A percentile compares a stretch with the other conserved stretches of the same genome.
phyloP scores from a whole-genome alignment of 768 basidiomycete species.

The Suillus sp. region DNA sequence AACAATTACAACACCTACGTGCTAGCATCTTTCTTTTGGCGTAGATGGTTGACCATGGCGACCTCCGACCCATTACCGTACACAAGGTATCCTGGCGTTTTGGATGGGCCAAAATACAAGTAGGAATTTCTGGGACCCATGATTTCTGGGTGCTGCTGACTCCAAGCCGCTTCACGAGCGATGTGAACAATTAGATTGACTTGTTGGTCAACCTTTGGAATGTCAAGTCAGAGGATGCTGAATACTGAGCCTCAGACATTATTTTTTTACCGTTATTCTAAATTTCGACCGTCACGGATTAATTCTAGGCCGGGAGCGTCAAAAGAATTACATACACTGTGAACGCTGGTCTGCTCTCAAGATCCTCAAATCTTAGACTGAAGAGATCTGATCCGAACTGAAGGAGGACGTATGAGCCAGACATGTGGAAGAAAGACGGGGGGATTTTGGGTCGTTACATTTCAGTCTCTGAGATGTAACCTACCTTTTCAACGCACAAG shows the following conservation, averaged over 20 bases:
- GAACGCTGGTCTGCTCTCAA: slow-evolving; percentile 65
- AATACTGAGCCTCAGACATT: neutral
- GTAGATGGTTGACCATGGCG: slow-evolving; percentile 58
- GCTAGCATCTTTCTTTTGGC: slow-evolving; percentile 62
- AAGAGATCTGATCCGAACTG: slow-evolving; percentile 70
- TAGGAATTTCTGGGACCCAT: slow-evolving; percentile 82
- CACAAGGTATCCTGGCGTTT: slow-evolving; percentile 59
- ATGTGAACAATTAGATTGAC: slow-evolving; percentile 68
- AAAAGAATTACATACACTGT: slow-evolving; percentile 52
- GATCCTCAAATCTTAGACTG: slow-evolving; percentile 61
- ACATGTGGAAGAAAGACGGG: slow-evolving; percentile 31
- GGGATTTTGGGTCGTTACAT: slow-evolving; percentile 20
- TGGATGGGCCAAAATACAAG: slow-evolving; percentile 73
- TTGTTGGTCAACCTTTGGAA: slow-evolving; percentile 49
- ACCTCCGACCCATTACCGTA: slow-evolving; percentile 65
- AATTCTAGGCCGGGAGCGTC: slow-evolving; percentile 9
- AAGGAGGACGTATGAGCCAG: slow-evolving; percentile 49
- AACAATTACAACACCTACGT: slow-evolving; percentile 48
- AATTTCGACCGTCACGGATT: neutral
- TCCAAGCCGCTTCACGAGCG: slow-evolving; percentile 66
- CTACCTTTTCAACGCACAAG: slow-evolving; percentile 42
- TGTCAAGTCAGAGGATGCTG: slow-evolving; percentile 8
- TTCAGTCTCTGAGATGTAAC: slow-evolving; percentile 12
- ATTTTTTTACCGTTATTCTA: slow-evolving; percentile 25
- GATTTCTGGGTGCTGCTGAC: slow-evolving; percentile 64